Evolutionary conservation across 805 yeast genomes (phyloP), one percentile per base, ranked within the genome.

Genomic region (Saturnispora ahearnii): DNA sequence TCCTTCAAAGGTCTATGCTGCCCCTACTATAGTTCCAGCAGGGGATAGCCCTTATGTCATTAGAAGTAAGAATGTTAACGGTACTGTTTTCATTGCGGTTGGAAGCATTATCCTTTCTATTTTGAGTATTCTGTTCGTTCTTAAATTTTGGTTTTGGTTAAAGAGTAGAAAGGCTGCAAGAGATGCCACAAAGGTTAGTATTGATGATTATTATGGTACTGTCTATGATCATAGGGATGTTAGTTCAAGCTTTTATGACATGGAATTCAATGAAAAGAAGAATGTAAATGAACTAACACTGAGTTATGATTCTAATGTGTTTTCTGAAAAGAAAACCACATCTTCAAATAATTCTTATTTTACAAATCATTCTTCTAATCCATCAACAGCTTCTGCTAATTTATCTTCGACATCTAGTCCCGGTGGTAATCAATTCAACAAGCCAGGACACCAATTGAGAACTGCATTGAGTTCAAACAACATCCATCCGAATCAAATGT

Each of bases 41-140:
- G 48, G 24, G 2, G 12, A 32, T 6, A 51, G 70, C 45, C 76
- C 76, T 9, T 71, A 56, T 51, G 59, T 72, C 9, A 46, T 50
- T 7, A 45, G 48, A 21, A 48, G 64, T 5, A 40, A 52, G 7
- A 55, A 66, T 41, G 66, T 71, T 2, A 57, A 61, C 15, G 71
- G 72, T 22, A 58, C 75, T 12, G 70, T 74, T 21, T 74, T 75
- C 58, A 70, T 75, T 32, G 61, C 71, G 4, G 62, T 71, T 6
- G 78, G 76, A 5, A 62, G 66, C 0, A 56, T 71, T 7, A 45
- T 73, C 53, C 15, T 56, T 15, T 46, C 57, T 3, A 28, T 55
- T n/a, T 38, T 62, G 3, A 51, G 64, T 1, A 22, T 66, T 8
- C 50, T 58, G 2, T 45, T 61, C 6, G 30, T 62, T 11, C 37